phyloP scores from a whole-genome alignment of 2,329 filamentous ascomycete genomes.

The Colletotrichum sp. region DNA sequence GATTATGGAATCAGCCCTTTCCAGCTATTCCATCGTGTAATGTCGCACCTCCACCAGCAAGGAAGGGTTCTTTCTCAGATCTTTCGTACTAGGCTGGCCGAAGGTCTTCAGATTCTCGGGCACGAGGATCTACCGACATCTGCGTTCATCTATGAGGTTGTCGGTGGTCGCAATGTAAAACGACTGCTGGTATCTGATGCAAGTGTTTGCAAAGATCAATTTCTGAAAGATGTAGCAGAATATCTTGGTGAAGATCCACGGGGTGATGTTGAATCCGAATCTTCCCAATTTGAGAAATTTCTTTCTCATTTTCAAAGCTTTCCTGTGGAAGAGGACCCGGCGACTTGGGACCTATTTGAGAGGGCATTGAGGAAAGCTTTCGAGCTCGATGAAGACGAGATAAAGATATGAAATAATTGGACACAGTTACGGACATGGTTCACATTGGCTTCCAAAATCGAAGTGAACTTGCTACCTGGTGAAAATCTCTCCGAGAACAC shows the following conservation, averaged over 20 bases:
- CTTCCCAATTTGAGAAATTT: not conserved
- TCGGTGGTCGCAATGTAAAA: not conserved
- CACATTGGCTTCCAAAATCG: not conserved
- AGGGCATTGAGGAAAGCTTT: not conserved
- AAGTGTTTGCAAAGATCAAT: not conserved
- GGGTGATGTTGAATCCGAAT: not conserved
- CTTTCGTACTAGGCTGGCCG: not conserved
- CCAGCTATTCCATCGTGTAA: not conserved
- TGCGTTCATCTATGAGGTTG: not conserved
- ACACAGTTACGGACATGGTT: not conserved
- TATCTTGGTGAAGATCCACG: not conserved
- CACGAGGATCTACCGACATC: not conserved
- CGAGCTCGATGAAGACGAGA: not conserved
- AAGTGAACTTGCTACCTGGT: not conserved
- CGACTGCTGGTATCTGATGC: not conserved
- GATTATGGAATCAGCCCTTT: slow-evolving; percentile 1
- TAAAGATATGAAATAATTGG: not conserved
- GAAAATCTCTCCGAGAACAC: not conserved
- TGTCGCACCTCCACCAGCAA: not conserved
- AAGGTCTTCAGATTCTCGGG: not conserved
- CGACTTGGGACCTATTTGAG: not conserved
- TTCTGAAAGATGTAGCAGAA: not conserved
- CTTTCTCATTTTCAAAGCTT: not conserved
- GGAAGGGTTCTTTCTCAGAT: not conserved
- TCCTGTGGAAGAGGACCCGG: not conserved